Evolutionary conservation across 768 basidiomycete species (phyloP).

Genomic region (Aureoboletus auriporus): DNA sequence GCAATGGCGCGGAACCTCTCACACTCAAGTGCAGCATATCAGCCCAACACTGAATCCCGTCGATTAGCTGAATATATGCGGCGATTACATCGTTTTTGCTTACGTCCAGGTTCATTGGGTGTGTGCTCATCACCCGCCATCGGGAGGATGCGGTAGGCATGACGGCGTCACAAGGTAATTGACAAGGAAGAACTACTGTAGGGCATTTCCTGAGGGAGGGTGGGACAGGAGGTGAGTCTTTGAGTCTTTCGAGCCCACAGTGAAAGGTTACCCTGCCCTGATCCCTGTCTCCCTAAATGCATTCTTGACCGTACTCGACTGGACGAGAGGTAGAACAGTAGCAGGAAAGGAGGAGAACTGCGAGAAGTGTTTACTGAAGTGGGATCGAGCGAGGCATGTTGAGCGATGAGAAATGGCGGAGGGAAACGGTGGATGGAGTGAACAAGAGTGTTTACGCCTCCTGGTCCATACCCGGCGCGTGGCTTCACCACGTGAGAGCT

Average conservation of each 20-base stretch:
- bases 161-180: neutral
- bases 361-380: conserved; percentile 1
- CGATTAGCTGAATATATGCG: conserved; percentile 15
- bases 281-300: conserved; percentile 13
- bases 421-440: conserved; percentile 28
- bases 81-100: conserved; percentile 5
- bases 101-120: conserved; percentile 1
- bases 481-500: conserved; percentile 29
- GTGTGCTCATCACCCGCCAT: conserved; percentile 18
- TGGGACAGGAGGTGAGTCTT: conserved; percentile 8
- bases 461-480: conserved; percentile 28
- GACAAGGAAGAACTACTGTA: neutral
- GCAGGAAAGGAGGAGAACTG: neutral
- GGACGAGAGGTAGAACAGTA: neutral
- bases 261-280: conserved; percentile 23
- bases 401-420: conserved; percentile 28
- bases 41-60: neutral
- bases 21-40: neutral
- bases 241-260: conserved; percentile 3
- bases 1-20: conserved; percentile 3
- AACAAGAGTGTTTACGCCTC: conserved; percentile 32
- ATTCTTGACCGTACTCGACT: neutral
- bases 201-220: neutral
- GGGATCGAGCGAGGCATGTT: conserved; percentile 13
- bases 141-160: conserved; percentile 16